Evolutionary conservation across 2,329 filamentous ascomycete genomes (phyloP).

Genomic region (Xylariaceae sp.): DNA sequence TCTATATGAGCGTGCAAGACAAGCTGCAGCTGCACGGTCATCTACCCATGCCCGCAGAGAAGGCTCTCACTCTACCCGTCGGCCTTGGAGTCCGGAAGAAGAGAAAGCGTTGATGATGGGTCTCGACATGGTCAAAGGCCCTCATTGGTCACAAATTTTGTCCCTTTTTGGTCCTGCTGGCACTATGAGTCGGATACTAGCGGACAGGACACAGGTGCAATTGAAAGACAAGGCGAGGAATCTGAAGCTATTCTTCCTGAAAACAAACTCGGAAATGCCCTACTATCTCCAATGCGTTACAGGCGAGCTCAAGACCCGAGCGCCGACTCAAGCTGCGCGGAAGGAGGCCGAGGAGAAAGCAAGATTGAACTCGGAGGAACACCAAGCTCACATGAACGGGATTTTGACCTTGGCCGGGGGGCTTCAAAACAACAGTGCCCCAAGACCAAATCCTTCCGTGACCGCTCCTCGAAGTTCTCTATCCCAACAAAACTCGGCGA

Average conservation of each 20-base stretch:
- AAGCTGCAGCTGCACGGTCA: constrained; percentile 56
- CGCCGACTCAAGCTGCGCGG: constrained; percentile 69
- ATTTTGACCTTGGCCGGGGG: constrained; percentile 56
- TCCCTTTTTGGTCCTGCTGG: constrained; percentile 79
- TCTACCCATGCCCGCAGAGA: constrained; percentile 55
- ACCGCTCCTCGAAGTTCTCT: constrained; percentile 19
- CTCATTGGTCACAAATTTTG: constrained; percentile 90
- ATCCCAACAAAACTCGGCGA: constrained; percentile 19
- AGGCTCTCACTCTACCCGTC: constrained; percentile 60
- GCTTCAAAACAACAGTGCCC: constrained; percentile 39
- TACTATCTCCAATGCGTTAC: constrained; percentile 86
- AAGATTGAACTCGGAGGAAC: constrained; percentile 56
- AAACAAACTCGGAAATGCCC: constrained; percentile 87
- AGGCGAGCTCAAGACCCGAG: constrained; percentile 82
- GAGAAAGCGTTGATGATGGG: constrained; percentile 88
- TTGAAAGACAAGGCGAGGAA: constrained; percentile 91
- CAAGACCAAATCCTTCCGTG: constrained; percentile 20
- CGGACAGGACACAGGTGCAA: constrained; percentile 87
- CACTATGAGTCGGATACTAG: constrained; percentile 76
- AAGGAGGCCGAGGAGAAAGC: constrained; percentile 66
- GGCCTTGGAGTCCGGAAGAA: constrained; percentile 86
- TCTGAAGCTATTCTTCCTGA: constrained; percentile 86
- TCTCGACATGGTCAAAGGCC: constrained; percentile 82
- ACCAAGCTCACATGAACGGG: constrained; percentile 59
- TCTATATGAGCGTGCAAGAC: constrained; percentile 57